phyloP scores from a whole-genome alignment of 176 grass and related monocot species.

The Eleusine indica region DNA sequence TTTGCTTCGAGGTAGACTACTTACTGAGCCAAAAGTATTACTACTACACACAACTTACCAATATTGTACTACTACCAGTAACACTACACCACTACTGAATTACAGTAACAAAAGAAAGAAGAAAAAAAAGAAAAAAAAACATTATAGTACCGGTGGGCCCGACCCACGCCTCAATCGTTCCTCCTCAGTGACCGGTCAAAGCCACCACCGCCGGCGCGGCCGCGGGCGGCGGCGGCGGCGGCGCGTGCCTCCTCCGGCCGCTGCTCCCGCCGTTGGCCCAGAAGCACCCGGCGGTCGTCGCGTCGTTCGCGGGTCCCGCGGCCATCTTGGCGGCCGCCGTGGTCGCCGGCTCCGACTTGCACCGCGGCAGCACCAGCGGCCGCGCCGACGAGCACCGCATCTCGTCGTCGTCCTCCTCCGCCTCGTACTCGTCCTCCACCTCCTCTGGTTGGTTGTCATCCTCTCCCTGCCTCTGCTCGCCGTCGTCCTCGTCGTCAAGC shows the following conservation, averaged over 20 bases:
- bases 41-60: too few relatives aligned
- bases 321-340: slow-evolving; percentile 57
- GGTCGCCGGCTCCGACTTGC: slow-evolving; percentile 91
- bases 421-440: not conserved
- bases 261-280: slow-evolving; percentile 72
- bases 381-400: slow-evolving; percentile 87
- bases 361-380: slow-evolving; percentile 75
- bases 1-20: too few relatives aligned
- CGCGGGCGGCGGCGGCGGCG: not conserved
- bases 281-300: slow-evolving; percentile 57
- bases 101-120: not conserved
- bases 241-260: slow-evolving; percentile 50
- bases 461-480: not conserved
- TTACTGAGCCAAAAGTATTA: too few relatives aligned
- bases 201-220: slow-evolving; percentile 31
- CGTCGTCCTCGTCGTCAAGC: slow-evolving; percentile 17
- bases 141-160: not conserved
- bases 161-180: not conserved
- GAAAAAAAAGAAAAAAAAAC: not conserved
- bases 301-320: slow-evolving; percentile 23
- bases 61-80: too few relatives aligned
- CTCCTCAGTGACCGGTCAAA: slow-evolving; percentile 53
- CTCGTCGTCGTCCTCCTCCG: slow-evolving; percentile 59
- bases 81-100: too few relatives aligned
- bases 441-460: not conserved